Evolutionary conservation across 2,329 filamentous ascomycete genomes (phyloP), one percentile per base, ranked within the genome.

Genomic region (Venturia aucupariae): DNA sequence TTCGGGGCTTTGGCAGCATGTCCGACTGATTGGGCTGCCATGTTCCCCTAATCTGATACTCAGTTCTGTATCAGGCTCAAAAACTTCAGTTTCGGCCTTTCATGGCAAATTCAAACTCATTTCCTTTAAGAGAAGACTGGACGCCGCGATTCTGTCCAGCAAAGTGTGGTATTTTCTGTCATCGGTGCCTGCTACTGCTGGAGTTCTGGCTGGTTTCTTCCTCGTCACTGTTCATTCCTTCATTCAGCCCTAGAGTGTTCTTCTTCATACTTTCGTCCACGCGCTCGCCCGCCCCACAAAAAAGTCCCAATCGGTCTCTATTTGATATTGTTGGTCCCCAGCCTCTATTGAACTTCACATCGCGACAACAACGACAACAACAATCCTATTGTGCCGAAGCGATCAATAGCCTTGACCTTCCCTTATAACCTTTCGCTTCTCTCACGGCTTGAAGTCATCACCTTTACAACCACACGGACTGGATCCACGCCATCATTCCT

Each of bases 51-150:
- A 17, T n/a, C 59, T 60, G 59, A 60, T 42, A 60, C 59, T 41
- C n/a, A 27, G 6, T 27, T 19, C 35, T 41, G 59, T 60, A 60
- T 60, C 59, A 60, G 59, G 59, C 59, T 60, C 41, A 41, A 27
- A 41, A 41, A 44, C 41, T 60, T 22, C 35, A 60, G 59, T 60
- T 60, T 60, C 59, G 59, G n/a, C 35, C 22, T 60, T 27, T 60
- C 35, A 38, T 41, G 59, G 38, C 41, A 44, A 19, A 41, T 17
- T 7, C 44, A 5, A 19, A 60, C 22, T 32, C 41, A 44, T n/a
- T 27, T 27, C 27, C 59, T 60, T 41, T 60, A 39, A 60, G 30
- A 60, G 59, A 44, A 7, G 24, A 44, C 59, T 44, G 17, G 11
- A 41, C 38, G 59, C 59, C 35, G 32, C 57, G 11, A 4, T 22